These are phyloP conservation scores for Entophlyctis luteolus DNA, from an alignment of 192 early-diverging fungal species.

Conservation along the genomic window DNA sequence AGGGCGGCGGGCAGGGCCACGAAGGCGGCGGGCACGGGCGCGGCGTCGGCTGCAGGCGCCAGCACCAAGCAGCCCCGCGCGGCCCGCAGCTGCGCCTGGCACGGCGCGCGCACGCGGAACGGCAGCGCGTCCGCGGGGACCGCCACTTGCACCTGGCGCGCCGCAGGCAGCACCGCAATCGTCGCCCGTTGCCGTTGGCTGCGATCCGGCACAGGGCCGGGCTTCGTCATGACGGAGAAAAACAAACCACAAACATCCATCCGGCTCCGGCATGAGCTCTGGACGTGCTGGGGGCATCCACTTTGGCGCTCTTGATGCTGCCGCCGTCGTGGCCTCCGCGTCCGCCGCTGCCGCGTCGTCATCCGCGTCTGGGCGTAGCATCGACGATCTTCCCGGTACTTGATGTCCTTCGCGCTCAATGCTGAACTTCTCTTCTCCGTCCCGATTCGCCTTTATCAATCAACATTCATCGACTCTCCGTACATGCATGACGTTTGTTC, in stretches of 20 bases:
- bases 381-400: background rate
- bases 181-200: too few relatives aligned
- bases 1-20: background rate
- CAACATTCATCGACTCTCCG: background rate
- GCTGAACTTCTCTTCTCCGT: background rate
- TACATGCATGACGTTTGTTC: background rate
- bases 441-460: background rate
- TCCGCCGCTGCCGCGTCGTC: background rate
- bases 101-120: too few relatives aligned
- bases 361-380: background rate
- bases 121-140: too few relatives aligned
- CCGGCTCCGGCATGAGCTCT: too few relatives aligned
- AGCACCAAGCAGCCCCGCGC: too few relatives aligned
- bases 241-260: too few relatives aligned
- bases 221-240: too few relatives aligned
- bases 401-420: background rate
- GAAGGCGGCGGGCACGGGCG: background rate
- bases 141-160: too few relatives aligned
- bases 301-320: constrained; percentile 6
- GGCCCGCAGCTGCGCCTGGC: too few relatives aligned
- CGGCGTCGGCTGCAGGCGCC: too few relatives aligned
- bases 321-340: background rate
- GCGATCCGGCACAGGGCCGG: too few relatives aligned
- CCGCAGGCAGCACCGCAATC: too few relatives aligned
- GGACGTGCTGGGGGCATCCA: background rate